phyloP scores from a whole-genome alignment of 306 rosid species.

The Pterocarpus santalinus region DNA sequence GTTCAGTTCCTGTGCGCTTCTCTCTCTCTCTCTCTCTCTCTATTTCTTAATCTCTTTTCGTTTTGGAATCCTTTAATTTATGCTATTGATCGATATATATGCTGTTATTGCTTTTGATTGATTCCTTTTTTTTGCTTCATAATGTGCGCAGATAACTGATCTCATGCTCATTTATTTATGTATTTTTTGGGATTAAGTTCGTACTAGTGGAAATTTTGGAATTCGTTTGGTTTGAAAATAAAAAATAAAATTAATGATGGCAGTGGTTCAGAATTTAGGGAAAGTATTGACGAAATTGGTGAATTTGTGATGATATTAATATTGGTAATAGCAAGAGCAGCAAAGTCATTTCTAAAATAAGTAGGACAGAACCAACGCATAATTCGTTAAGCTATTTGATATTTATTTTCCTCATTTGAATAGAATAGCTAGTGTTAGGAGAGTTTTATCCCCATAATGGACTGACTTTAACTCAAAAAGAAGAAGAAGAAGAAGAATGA shows the following conservation, averaged over 20 bases:
- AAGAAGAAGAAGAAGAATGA: no score
- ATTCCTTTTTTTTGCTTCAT: neutral
- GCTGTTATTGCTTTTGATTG: neutral
- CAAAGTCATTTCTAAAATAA: neutral
- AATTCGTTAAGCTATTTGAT: no score
- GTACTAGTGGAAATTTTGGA: slow-evolving; percentile 2
- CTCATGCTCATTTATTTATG: neutral
- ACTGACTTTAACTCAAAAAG: no score
- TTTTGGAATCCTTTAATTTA: neutral
- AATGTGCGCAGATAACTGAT: slow-evolving; percentile 1
- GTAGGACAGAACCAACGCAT: neutral
- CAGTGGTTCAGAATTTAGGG: neutral
- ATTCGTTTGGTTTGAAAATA: neutral
- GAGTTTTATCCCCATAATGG: neutral
- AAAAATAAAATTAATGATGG: neutral
- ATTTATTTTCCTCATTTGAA: no score
- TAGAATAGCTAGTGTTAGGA: neutral
- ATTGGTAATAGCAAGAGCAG: slow-evolving; percentile 11
- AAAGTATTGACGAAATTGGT: neutral
- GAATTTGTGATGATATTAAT: neutral
- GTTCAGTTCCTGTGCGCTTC: slow-evolving; percentile 88
- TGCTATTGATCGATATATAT: neutral
- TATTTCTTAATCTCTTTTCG: no score
- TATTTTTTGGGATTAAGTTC: neutral
- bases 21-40: neutral